phyloP scores from a whole-genome alignment of 208 protist species.

The Angomonas ambiguus region DNA sequence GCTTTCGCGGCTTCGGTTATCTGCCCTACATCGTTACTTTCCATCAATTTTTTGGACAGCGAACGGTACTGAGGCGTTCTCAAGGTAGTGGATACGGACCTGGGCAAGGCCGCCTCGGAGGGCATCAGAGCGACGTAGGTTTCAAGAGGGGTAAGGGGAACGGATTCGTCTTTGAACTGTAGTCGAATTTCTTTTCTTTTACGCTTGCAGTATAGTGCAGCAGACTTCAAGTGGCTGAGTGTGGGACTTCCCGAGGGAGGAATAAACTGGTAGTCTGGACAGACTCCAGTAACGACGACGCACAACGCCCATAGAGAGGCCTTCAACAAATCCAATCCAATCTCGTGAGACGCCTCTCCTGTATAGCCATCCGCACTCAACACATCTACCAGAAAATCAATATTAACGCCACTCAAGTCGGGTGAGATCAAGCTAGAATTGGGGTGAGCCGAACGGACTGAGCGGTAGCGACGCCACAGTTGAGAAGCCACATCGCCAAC shows the following conservation, averaged over 20 bases:
- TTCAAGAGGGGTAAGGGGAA: constrained; percentile 74
- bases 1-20: constrained; percentile 44
- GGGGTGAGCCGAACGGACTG: constrained; percentile 47
- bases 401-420: constrained; percentile 42
- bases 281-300: constrained; percentile 39
- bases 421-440: constrained; percentile 45
- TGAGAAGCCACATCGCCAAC: constrained; percentile 71
- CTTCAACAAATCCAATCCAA: constrained; percentile 36
- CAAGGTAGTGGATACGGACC: constrained; percentile 34
- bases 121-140: constrained; percentile 83
- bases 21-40: constrained; percentile 42
- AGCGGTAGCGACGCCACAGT: constrained; percentile 74
- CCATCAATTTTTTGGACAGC: constrained; percentile 37
- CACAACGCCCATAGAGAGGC: constrained; percentile 50
- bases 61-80: constrained; percentile 31
- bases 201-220: constrained; percentile 35
- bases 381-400: constrained; percentile 65
- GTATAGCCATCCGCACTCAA: constrained; percentile 62
- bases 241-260: constrained; percentile 32
- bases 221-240: constrained; percentile 64
- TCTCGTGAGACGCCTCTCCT: constrained; percentile 30
- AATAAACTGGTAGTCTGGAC: constrained; percentile 45
- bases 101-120: constrained; percentile 56
- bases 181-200: constrained; percentile 14
- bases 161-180: constrained; percentile 6